A percentile compares a stretch with the other conserved stretches of the same genome.
These are phyloP conservation scores for Lecanicillium sp. DNA, from an alignment of 2,329 filamentous ascomycete species.

Conservation along the genomic window DNA sequence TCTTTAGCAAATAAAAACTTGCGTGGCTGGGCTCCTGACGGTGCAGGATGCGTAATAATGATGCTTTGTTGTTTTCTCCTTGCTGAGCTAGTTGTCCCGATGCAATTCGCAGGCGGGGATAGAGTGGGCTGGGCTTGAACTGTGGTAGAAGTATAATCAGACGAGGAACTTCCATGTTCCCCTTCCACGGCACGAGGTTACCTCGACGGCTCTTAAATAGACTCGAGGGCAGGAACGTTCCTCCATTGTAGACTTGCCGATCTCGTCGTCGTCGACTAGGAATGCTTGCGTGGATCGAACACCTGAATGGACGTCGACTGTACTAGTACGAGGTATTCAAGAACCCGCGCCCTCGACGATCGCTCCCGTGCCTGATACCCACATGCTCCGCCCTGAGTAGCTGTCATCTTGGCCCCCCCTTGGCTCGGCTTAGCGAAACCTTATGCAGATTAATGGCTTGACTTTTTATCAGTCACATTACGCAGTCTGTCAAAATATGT, in stretches of 20 bases:
- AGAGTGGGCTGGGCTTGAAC: conserved; percentile 9
- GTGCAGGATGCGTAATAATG: conserved; percentile 1
- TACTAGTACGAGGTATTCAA: conserved; percentile 1
- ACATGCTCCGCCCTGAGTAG: conserved; percentile 10
- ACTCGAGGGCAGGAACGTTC: not conserved
- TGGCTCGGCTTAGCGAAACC: not conserved
- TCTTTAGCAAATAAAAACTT: no score
- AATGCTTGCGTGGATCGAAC: not conserved
- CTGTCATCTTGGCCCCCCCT: not conserved
- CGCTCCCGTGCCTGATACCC: conserved; percentile 10
- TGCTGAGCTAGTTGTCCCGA: not conserved
- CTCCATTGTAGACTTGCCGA: not conserved
- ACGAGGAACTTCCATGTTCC: no score
- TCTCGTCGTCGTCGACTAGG: not conserved
- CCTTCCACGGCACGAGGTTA: not conserved
- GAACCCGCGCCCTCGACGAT: not conserved
- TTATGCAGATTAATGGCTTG: not conserved
- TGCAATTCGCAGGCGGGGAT: conserved; percentile 4
- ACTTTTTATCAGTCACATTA: not conserved
- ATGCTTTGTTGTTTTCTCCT: not conserved
- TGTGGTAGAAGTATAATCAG: not conserved
- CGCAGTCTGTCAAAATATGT: not conserved
- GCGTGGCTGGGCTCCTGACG: no score
- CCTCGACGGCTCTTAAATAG: conserved; percentile 2
- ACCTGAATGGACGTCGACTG: not conserved